Evolutionary conservation across 1,284 basidiomycete genomes (phyloP), one percentile per base, ranked within the genome.

Genomic region (Heterobasidion annosum): DNA sequence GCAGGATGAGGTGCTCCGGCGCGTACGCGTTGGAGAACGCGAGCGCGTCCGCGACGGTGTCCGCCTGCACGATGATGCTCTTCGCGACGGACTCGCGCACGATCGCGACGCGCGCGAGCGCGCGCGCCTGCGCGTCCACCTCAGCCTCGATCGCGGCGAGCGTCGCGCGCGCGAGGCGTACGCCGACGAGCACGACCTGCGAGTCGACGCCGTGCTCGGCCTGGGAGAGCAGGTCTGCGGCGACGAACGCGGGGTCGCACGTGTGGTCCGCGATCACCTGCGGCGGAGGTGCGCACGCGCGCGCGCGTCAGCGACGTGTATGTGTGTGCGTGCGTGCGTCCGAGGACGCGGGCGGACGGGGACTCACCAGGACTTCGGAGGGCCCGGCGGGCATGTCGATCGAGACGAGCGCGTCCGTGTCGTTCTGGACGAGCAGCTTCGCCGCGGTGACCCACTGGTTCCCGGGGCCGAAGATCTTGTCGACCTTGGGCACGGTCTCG

Each of bases 311-410:
- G 34, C 34, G 46, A 40, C 13, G 16, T 50, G 42, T 50, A 13
- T 52, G 51, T 18, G 18, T 2, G 25, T 12, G 6, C 5, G 40
- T 47, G 16, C 13, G 35, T 32, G 25, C 34, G 34, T 34, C n/a
- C 8, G 18, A 50, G 19, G 32, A 34, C 43, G 25, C n/a, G 46
- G 46, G 16, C 25, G n/a, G 16, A 48, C 32, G 25, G 32, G 42
- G 43, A 82, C 91, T 74, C 63, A 94, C 94, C 62, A 98, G 74
- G 34, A 98, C 95, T 70, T 98, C 95, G 8, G 92, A 95, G 12
- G 97, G 97, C 7, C 97, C 97, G 19, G 97, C 97, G 42, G 97
- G 97, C 93, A 99, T 99, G 70, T 99, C 97, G 65, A 99, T 99
- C 18, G 91, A 89, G 9, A 98, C 93, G 57, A 95, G 73, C 5